These are phyloP conservation scores for Penicillium maclennaniae DNA, from an alignment of 495 filamentous ascomycete species.

Conservation along the genomic window DNA sequence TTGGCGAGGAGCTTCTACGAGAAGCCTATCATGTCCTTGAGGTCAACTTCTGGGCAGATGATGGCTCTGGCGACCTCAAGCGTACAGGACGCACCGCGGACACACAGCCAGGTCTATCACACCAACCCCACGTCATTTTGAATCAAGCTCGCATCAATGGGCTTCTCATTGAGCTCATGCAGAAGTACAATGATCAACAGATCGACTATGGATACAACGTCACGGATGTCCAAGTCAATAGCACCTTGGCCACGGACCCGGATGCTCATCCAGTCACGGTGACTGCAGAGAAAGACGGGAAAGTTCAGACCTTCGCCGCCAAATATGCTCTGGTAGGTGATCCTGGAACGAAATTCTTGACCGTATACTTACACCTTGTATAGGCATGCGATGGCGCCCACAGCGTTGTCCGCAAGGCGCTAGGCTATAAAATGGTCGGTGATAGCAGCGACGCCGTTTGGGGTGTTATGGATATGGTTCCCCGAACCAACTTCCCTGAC, in stretches of 20 bases:
- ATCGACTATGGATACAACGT: slow-evolving; percentile 64
- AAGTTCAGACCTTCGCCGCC: slow-evolving; percentile 51
- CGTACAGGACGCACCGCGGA: slow-evolving; percentile 55
- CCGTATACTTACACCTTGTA: background rate
- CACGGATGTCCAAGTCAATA: slow-evolving; percentile 50
- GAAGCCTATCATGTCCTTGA: slow-evolving; percentile 71
- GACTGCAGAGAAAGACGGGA: slow-evolving; percentile 48
- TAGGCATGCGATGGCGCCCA: slow-evolving; percentile 79
- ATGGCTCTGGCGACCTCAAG: slow-evolving; percentile 41
- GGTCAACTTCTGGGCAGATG: slow-evolving; percentile 57
- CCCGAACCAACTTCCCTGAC: slow-evolving; percentile 77
- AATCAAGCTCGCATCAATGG: slow-evolving; percentile 72
- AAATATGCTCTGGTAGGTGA: slow-evolving; percentile 65
- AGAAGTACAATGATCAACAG: slow-evolving; percentile 36
- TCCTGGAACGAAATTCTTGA: background rate
- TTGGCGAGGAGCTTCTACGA: slow-evolving; percentile 65
- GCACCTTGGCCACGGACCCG: slow-evolving; percentile 30
- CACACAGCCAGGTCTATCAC: slow-evolving; percentile 60
- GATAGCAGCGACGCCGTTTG: slow-evolving; percentile 71
- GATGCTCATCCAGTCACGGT: slow-evolving; percentile 53
- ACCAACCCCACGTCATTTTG: slow-evolving; percentile 70
- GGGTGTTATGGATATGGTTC: slow-evolving; percentile 82
- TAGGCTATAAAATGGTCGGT: slow-evolving; percentile 69
- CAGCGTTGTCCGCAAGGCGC: slow-evolving; percentile 59
- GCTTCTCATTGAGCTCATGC: slow-evolving; percentile 53